Evolutionary conservation across 768 basidiomycete genomes (phyloP), one percentile per base, ranked within the genome.

Genomic region (Calocybe indica): DNA sequence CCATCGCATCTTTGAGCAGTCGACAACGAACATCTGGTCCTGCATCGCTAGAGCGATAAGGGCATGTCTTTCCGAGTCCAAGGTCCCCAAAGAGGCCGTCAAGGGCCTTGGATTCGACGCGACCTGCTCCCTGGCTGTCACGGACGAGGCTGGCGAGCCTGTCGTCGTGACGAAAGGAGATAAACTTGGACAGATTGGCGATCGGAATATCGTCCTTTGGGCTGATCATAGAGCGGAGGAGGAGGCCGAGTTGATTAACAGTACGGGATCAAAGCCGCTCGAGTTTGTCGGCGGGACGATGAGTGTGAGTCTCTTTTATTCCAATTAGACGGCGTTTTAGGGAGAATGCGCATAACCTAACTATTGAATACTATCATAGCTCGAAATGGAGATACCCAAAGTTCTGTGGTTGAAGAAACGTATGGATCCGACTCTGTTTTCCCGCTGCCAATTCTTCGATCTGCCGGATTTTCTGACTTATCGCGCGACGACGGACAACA

Each of bases 301-400:
- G 86, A 93, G 92, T 61, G 93, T 89, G 69, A 58, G 72, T 67
- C 48, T 13, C 43, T 33, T 5, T 28, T 3, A 46, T 12, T 37
- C 30, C 37, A 36, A 37, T 11, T 34, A 45, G 43, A 7, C 29
- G 8, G 37, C 13, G n/a, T 41, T 7, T 38, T 7, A 37, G 30
- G 43, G 15, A 11, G 14, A 10, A 49, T n/a, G 44, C 52, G 37
- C 44, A 13, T 13, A 12, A 10, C 35, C 29, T 46, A 8, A 57
- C 46, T 12, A 28, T 51, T 40, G 40, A 12, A 44, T 22, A 33
- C 29, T 42, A 46, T 30, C 48, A 9, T 52, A 96, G 90, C 78
- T 97, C 37, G 94, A 98, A 66, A 98, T 98, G 96, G 95, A 97
- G 67, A 82, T 97, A 38, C 95, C 95, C 0, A 98, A 98, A 65